Evolutionary conservation across 352 stramenopile species (phyloP), one percentile per base, ranked within the genome.

Genomic region (Phytophthora niederhauseri): DNA sequence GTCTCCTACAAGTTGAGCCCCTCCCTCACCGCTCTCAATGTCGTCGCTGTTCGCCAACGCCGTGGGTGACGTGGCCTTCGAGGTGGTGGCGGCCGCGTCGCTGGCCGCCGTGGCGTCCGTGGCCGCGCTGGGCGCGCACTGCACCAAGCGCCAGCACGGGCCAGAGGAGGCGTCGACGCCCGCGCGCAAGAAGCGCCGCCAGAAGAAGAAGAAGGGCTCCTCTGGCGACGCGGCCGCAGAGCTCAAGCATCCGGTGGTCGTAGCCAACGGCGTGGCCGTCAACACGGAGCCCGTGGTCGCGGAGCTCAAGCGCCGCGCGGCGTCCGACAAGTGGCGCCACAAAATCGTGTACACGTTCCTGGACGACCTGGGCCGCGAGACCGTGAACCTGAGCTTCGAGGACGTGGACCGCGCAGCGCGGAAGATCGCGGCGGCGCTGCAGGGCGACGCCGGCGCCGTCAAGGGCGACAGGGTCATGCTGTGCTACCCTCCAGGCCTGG

Each of bases 281-380:
- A 68, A 60, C 38, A 77, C 75, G 28, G 77, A 85, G 54, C 70
- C 78, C 1, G 72, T 81, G 11, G 66, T 90, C 6, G 71, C 75
- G 24, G 73, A 85, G 52, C 82, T 93, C 51, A 81, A 90, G 68
- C 77, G 77, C 61, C 66, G 73, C 28, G 82, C 84, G 0, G 7
- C 26, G 6, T 57, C 62, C 22, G 62, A 74, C 57, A 81, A 84
- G 61, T 86, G 70, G 66, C 72, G 79, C 55, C 65, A 91, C 73
- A 84, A 89, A 63, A 76, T 93, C 61, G 81, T 92, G 63, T 95
- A 93, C 81, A 92, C 85, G 28, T 93, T 93, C 64, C 57, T 95
- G 59, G 85, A 95, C 77, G 87, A 93, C 65, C 30, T 64, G 22
- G 87, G 87, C 9, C 79, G 84, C 19, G 87, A 95, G 64, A 72